These are phyloP conservation scores for Sclerotinia spermophila DNA, from an alignment of 2,329 filamentous ascomycete genomes.

Conservation along the genomic window DNA sequence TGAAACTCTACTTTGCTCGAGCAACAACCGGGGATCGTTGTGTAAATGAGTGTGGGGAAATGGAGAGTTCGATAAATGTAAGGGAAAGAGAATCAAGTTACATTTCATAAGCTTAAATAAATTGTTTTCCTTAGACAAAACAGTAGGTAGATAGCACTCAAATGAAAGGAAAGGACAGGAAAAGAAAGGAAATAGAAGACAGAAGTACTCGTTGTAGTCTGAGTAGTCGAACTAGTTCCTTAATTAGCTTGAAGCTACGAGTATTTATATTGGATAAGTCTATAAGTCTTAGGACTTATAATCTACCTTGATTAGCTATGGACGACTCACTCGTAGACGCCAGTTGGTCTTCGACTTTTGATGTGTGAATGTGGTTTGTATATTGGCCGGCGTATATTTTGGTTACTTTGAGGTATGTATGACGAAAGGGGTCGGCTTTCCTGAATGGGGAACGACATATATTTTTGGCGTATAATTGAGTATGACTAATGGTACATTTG, in stretches of 20 bases:
- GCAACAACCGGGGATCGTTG: conserved; percentile 24
- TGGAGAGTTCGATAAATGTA: conserved; percentile 11
- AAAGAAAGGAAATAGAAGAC: not conserved
- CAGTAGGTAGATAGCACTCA: not conserved
- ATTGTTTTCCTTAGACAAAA: not conserved
- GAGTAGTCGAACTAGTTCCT: not conserved
- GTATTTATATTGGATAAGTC: not conserved
- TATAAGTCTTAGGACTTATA: not conserved
- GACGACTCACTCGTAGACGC: conserved; percentile 2
- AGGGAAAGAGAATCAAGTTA: conserved; percentile 18
- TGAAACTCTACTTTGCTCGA: conserved; percentile 35
- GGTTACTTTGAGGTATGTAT: not conserved
- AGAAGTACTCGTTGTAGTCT: not conserved
- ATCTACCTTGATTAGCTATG: not conserved
- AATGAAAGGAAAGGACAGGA: not conserved
- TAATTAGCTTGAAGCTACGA: not conserved
- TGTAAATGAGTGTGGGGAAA: conserved; percentile 30
- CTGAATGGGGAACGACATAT: not conserved
- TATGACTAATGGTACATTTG: not conserved
- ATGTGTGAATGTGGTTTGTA: not conserved
- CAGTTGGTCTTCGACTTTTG: not conserved
- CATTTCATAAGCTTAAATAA: conserved; percentile 24
- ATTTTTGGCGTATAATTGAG: not conserved
- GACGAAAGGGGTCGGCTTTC: not conserved
- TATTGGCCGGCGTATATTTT: not conserved